Conservation (phyloP, 2,329 filamentous ascomycete species). For the Ophiostoma sp. region DNA sequence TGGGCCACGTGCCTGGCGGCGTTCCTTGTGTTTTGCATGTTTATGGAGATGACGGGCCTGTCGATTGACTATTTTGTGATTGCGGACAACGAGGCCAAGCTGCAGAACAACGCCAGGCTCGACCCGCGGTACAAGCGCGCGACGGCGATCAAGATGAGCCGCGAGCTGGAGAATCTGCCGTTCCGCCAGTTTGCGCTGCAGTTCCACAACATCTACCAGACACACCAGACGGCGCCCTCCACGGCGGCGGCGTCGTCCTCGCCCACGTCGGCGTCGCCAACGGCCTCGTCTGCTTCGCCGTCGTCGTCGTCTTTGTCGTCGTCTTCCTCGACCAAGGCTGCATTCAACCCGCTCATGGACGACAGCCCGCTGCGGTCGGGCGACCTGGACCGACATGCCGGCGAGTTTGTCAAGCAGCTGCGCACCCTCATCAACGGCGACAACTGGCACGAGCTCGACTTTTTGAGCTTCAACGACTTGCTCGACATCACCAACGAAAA, state of each 20-base stretch:
- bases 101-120: slow-evolving; percentile 38
- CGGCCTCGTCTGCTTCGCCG: background rate
- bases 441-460: slow-evolving; percentile 25
- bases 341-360: slow-evolving; percentile 54
- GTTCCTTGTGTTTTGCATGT: slow-evolving; percentile 53
- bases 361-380: slow-evolving; percentile 38
- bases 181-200: slow-evolving; percentile 57
- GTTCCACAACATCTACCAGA: slow-evolving; percentile 57
- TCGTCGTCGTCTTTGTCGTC: background rate
- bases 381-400: slow-evolving; percentile 44
- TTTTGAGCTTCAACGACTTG: slow-evolving; percentile 11
- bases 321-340: slow-evolving; percentile 26
- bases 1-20: slow-evolving; percentile 55
- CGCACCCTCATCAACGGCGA: slow-evolving; percentile 40
- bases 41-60: slow-evolving; percentile 54
- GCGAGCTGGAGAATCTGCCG: slow-evolving; percentile 53
- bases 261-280: slow-evolving; percentile 15
- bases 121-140: slow-evolving; percentile 30
- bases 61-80: slow-evolving; percentile 50
- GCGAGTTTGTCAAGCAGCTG: slow-evolving; percentile 44
- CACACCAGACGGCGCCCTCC: slow-evolving; percentile 43
- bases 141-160: slow-evolving; percentile 44
- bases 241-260: slow-evolving; percentile 32
- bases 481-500: slow-evolving; percentile 11
- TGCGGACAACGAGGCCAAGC: slow-evolving; percentile 46